phyloP scores from a whole-genome alignment of 768 basidiomycete genomes.

The Tubosaeta brunneosetosa region DNA sequence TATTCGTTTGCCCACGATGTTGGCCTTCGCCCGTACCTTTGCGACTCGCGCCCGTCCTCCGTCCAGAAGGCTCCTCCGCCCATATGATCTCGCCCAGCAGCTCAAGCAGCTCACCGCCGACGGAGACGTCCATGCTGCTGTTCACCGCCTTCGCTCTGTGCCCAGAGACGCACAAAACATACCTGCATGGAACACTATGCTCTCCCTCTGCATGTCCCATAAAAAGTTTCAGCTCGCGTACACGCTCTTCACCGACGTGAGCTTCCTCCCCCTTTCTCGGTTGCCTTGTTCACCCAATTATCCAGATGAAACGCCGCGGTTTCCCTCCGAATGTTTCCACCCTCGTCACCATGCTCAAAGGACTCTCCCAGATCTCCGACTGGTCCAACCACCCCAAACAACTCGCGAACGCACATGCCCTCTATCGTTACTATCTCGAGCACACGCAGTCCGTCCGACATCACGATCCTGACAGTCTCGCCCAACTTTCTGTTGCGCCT shows the following conservation, averaged over 20 bases:
- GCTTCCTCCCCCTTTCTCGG: conserved; percentile 19
- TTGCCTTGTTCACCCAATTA: conserved; percentile 1
- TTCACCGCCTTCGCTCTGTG: conserved; percentile 59
- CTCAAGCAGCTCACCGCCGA: conserved; percentile 53
- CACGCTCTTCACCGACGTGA: conserved; percentile 65
- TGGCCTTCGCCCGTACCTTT: conserved; percentile 2
- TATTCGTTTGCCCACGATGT: background rate
- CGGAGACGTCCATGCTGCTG: conserved; percentile 57
- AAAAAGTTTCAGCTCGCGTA: conserved; percentile 57
- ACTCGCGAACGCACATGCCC: conserved; percentile 51
- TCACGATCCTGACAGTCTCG: conserved; percentile 41
- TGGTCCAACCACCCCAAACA: conserved; percentile 60
- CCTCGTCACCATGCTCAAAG: conserved; percentile 65
- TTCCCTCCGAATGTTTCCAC: conserved; percentile 66
- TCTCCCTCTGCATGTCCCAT: conserved; percentile 57
- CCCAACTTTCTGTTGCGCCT: conserved; percentile 45
- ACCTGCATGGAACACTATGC: conserved; percentile 75
- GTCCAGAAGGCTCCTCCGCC: conserved; percentile 42
- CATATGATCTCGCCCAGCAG: conserved; percentile 56
- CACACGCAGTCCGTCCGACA: conserved; percentile 48
- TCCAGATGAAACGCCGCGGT: conserved; percentile 81
- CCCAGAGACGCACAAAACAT: conserved; percentile 73
- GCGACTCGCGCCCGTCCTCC: background rate
- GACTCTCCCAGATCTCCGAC: conserved; percentile 55
- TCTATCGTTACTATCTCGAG: conserved; percentile 56